Conservation (phyloP, 2,329 filamentous ascomycete genomes). For the Penicillium aurantiogriseum region DNA sequence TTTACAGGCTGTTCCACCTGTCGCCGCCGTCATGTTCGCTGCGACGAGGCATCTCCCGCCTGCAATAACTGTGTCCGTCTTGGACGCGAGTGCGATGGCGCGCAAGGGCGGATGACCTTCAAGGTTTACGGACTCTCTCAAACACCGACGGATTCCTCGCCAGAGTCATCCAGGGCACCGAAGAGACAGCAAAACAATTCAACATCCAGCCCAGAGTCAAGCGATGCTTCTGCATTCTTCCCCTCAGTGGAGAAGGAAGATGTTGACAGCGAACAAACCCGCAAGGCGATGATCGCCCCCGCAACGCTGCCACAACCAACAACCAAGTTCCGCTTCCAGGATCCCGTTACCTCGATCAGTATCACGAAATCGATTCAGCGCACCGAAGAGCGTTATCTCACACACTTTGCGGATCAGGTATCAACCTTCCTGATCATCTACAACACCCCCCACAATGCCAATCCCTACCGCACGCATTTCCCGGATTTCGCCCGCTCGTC, state of each 20-base stretch:
- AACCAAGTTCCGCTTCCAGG: constrained; percentile 28
- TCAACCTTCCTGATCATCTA: constrained; percentile 38
- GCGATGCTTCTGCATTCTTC: constrained; percentile 8
- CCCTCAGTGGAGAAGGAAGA: constrained; percentile 12
- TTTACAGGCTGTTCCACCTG: constrained; percentile 45
- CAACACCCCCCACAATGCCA: constrained; percentile 37
- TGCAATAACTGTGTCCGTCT: constrained; percentile 42
- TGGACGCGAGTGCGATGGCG: constrained; percentile 34
- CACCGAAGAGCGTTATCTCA: constrained; percentile 35
- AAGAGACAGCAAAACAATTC: constrained; percentile 24
- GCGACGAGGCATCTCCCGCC: constrained; percentile 37
- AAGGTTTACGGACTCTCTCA: constrained; percentile 38
- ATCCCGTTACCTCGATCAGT: constrained; percentile 23
- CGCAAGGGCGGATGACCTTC: constrained; percentile 39
- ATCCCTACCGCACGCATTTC: constrained; percentile 38
- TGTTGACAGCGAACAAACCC: constrained; percentile 4
- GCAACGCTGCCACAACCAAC: constrained; percentile 20
- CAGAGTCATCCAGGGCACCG: constrained; percentile 14
- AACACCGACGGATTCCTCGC: neutral
- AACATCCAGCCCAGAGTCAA: constrained; percentile 12
- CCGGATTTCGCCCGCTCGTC: constrained; percentile 36
- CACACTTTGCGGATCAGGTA: constrained; percentile 37
- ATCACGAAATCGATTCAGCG: constrained; percentile 24
- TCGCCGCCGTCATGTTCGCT: constrained; percentile 41
- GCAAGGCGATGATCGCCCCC: constrained; percentile 27